These are phyloP conservation scores for Penicillium occitanis DNA, from an alignment of 2,329 filamentous ascomycete species.

Conservation along the genomic window DNA sequence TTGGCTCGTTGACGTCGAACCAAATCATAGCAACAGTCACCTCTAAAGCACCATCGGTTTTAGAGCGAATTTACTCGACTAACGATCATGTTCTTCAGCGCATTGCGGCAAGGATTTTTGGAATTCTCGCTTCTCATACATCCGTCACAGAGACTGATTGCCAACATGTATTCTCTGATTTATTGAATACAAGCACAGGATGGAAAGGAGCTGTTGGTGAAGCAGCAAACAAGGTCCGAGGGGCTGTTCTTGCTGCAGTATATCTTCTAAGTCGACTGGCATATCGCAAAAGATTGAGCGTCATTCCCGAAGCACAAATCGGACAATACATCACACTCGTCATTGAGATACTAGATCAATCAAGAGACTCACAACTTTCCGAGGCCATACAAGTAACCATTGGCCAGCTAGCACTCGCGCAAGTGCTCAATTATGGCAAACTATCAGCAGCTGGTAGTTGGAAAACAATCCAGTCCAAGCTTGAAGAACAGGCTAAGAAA, in stretches of 20 bases:
- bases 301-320: constrained; percentile 38
- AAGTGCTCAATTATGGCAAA: constrained; percentile 46
- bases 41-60: constrained; percentile 53
- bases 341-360: constrained; percentile 54
- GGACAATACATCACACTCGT: constrained; percentile 47
- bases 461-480: constrained; percentile 58
- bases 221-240: constrained; percentile 59
- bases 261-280: constrained; percentile 59
- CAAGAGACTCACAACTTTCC: constrained; percentile 57
- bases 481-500: constrained; percentile 70
- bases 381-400: constrained; percentile 59
- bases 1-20: constrained; percentile 57
- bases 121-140: constrained; percentile 70
- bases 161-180: constrained; percentile 43
- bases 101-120: constrained; percentile 68
- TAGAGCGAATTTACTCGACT: constrained; percentile 61
- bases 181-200: constrained; percentile 49
- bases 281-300: constrained; percentile 47
- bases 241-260: constrained; percentile 58
- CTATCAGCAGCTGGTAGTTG: constrained; percentile 31
- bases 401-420: constrained; percentile 62
- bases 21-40: constrained; percentile 53
- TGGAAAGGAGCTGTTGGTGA: constrained; percentile 64
- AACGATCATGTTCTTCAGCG: constrained; percentile 69
- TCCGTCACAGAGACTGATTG: constrained; percentile 44